These are phyloP conservation scores for Nicotiana obtusifolia DNA, from an alignment of 257 asterid genomes.

Conservation along the genomic window DNA sequence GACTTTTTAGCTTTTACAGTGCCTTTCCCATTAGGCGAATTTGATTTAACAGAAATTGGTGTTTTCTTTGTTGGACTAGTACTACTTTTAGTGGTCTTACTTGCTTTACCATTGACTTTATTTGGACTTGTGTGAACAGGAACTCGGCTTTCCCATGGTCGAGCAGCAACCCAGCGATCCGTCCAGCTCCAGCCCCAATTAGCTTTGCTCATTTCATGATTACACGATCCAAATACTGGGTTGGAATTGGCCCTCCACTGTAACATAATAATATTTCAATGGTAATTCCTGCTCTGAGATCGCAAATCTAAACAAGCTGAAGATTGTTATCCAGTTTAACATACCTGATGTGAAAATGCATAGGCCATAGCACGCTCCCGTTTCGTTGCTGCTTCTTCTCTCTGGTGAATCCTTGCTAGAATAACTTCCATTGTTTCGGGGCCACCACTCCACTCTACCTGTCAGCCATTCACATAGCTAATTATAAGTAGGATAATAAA, in stretches of 20 bases:
- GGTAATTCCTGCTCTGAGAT: not conserved
- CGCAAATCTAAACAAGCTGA: not conserved
- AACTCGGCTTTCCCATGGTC: slow-evolving; percentile 91
- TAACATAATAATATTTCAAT: slow-evolving; percentile 12
- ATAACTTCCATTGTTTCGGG: slow-evolving; percentile 66
- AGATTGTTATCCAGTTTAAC: not conserved
- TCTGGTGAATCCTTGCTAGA: slow-evolving; percentile 71
- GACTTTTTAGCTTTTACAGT: slow-evolving; percentile 39
- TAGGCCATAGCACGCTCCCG: slow-evolving; percentile 94
- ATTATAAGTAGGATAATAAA: not conserved
- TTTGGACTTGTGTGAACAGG: slow-evolving; percentile 44
- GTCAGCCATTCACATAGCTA: slow-evolving; percentile 15
- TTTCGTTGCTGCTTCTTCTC: slow-evolving; percentile 89
- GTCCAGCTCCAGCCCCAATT: slow-evolving; percentile 99
- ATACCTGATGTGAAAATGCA: slow-evolving; percentile 89
- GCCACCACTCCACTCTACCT: slow-evolving; percentile 94
- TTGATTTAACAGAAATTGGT: slow-evolving; percentile 31
- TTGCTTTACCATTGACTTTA: slow-evolving; percentile 30
- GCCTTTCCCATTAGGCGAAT: slow-evolving; percentile 52
- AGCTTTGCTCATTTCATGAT: slow-evolving; percentile 48
- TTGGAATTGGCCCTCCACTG: slow-evolving; percentile 86
- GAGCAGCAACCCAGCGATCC: slow-evolving; percentile 94
- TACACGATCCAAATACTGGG: slow-evolving; percentile 44
- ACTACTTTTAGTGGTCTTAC: slow-evolving; percentile 29
- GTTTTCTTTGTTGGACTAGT: slow-evolving; percentile 40